A percentile compares a stretch with the other conserved stretches of the same genome.
These are phyloP conservation scores for Auxenochlorella pyrenoidosa DNA, from an alignment of 139 green algal genomes.

Conservation along the genomic window DNA sequence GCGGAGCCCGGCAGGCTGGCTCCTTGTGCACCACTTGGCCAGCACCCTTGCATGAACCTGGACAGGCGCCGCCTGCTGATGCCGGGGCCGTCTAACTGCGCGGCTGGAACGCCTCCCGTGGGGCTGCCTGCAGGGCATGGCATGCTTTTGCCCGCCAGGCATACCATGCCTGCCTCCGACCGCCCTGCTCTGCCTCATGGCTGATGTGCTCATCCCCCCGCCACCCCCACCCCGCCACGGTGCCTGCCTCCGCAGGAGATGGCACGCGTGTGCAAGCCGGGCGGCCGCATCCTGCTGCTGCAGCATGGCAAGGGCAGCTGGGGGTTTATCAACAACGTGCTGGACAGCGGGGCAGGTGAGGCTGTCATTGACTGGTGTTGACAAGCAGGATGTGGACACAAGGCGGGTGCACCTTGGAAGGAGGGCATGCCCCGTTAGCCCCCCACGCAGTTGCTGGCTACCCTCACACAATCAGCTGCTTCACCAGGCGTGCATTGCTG, in stretches of 20 bases:
- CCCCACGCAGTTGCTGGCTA: no score
- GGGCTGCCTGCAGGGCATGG: no score
- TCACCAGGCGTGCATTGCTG: no score
- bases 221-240: neutral
- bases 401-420: no score
- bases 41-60: no score
- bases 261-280: constrained; percentile 57
- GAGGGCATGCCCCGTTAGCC: no score
- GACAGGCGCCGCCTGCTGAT: neutral
- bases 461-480: no score
- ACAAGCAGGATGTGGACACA: neutral
- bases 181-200: no score
- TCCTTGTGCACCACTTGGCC: neutral
- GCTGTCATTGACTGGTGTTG: neutral
- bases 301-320: constrained; percentile 67
- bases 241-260: constrained; percentile 48
- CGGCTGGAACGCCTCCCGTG: no score
- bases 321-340: constrained; percentile 60
- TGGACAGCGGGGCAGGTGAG: constrained; percentile 51
- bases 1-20: neutral
- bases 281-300: constrained; percentile 69
- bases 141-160: no score
- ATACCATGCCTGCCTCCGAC: neutral
- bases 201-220: no score
- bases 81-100: no score